Conservation (phyloP, 768 basidiomycete species). For the Trametes maxima region DNA sequence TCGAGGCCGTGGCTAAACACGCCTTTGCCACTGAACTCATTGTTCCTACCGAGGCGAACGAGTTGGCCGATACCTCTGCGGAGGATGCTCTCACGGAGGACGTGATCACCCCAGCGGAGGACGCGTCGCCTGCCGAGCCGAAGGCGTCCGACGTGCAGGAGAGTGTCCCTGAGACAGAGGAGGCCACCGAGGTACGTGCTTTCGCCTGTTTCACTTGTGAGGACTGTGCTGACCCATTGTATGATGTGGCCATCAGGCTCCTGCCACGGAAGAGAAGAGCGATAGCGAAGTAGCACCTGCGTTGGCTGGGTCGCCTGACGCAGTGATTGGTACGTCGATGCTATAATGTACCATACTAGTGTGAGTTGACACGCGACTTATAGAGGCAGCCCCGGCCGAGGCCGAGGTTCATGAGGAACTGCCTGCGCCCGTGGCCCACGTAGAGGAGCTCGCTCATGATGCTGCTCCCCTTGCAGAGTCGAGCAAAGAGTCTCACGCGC, state of each 20-base stretch:
- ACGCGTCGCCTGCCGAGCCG: background rate
- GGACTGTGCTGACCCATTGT: background rate
- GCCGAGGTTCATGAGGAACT: background rate
- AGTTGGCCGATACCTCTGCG: background rate
- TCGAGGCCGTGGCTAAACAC: slow-evolving; percentile 3
- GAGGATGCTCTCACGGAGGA: background rate
- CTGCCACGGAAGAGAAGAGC: background rate
- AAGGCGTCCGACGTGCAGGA: background rate
- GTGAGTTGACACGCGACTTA: background rate
- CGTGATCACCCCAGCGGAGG: background rate
- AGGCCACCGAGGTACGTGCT: background rate
- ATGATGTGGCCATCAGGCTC: background rate
- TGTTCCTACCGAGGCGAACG: slow-evolving; percentile 6
- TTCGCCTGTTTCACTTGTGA: background rate
- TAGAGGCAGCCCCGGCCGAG: background rate
- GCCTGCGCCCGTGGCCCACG: background rate
- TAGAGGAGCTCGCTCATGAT: background rate
- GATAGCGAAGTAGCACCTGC: background rate
- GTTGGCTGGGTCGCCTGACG: background rate
- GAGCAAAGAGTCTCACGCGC: background rate
- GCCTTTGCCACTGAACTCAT: slow-evolving; percentile 5
- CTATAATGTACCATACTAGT: background rate
- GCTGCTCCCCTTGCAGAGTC: background rate
- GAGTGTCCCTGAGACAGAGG: background rate
- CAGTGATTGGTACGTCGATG: background rate